Conservation (phyloP, 2,329 filamentous ascomycete species). For the Aspergillus sp. region DNA sequence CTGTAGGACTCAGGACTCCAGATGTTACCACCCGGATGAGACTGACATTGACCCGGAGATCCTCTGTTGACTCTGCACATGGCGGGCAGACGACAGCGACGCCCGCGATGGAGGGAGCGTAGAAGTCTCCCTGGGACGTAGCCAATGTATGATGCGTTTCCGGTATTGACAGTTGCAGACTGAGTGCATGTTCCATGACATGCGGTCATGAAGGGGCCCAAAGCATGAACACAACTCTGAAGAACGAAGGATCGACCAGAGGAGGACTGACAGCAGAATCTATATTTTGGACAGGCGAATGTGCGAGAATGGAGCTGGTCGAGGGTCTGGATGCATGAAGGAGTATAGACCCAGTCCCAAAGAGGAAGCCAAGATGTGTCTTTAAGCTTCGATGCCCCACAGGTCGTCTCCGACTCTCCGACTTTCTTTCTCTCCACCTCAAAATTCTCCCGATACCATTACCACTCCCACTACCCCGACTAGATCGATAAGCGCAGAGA, state of each 20-base stretch:
- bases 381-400: not conserved
- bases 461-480: not conserved
- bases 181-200: not conserved
- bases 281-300: not conserved
- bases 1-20: not conserved
- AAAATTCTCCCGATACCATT: not conserved
- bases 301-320: not conserved
- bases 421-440: no score
- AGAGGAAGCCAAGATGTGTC: slow-evolving; percentile 2
- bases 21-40: not conserved
- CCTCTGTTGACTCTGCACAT: not conserved
- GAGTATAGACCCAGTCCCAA: not conserved
- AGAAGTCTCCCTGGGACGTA: not conserved
- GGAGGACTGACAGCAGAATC: no score
- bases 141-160: not conserved
- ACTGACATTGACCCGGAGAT: not conserved
- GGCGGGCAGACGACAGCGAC: not conserved
- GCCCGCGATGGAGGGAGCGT: not conserved
- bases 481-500: not conserved
- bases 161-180: not conserved
- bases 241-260: no score
- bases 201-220: not conserved
- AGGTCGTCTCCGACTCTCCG: not conserved
- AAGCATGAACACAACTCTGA: no score
- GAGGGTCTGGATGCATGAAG: not conserved